Evolutionary conservation across 2,329 filamentous ascomycete genomes (phyloP).

Genomic region (Geosmithia morbida): DNA sequence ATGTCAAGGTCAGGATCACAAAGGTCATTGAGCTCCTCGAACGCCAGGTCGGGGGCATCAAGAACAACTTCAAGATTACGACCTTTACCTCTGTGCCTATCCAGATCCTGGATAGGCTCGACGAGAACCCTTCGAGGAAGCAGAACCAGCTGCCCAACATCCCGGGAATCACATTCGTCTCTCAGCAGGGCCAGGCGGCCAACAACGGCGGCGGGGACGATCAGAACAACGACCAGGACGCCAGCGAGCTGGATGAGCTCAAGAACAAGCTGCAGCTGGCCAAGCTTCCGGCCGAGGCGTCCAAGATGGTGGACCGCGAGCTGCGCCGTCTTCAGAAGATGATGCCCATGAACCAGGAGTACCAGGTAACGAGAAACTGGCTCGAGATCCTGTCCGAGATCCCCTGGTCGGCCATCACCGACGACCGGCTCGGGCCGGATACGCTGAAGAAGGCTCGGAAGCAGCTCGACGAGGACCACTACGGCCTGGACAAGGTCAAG

Average conservation of each 20-base stretch:
- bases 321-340: conserved; percentile 83
- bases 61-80: conserved; percentile 77
- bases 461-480: conserved; percentile 92
- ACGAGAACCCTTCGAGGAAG: conserved; percentile 21
- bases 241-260: conserved; percentile 81
- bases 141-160: conserved; percentile 20
- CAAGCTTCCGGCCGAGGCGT: conserved; percentile 66
- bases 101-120: conserved; percentile 42
- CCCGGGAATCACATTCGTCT: conserved; percentile 20
- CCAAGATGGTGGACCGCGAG: conserved; percentile 84
- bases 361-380: conserved; percentile 85
- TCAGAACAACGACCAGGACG: conserved; percentile 60
- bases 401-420: conserved; percentile 74
- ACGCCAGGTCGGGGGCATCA: conserved; percentile 69
- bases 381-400: conserved; percentile 89
- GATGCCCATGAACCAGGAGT: conserved; percentile 91
- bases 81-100: conserved; percentile 55
- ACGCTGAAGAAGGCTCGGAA: conserved; percentile 69
- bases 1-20: conserved; percentile 63
- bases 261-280: conserved; percentile 77
- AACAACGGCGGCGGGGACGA: conserved; percentile 23
- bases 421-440: conserved; percentile 71
- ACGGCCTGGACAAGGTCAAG: conserved; percentile 93
- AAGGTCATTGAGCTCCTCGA: conserved; percentile 74
- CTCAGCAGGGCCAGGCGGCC: conserved; percentile 18